Conservation (phyloP, 352 stramenopile species). For the Phytophthora cryptogea region DNA sequence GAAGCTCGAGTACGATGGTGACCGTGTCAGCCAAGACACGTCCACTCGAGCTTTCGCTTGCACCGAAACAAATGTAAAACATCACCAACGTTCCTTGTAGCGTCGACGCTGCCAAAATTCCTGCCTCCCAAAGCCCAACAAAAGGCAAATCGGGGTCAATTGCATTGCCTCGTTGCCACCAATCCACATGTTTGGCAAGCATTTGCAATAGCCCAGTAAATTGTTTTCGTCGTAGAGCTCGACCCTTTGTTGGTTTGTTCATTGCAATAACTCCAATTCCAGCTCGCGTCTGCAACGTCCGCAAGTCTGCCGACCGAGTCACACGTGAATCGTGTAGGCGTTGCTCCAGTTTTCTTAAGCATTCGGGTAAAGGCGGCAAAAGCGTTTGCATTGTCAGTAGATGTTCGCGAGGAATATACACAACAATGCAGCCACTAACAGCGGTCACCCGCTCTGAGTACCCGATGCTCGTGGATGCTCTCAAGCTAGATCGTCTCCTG, state of each 20-base stretch:
- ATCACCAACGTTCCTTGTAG: constrained; percentile 49
- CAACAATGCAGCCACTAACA: constrained; percentile 58
- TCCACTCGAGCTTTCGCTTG: constrained; percentile 4
- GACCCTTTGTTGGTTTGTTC: constrained; percentile 30
- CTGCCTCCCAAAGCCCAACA: constrained; percentile 57
- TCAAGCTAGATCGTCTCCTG: constrained; percentile 17
- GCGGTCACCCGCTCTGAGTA: constrained; percentile 50
- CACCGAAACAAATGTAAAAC: constrained; percentile 56
- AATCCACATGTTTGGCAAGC: constrained; percentile 37
- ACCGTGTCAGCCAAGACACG: constrained; percentile 35
- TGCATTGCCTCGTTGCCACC: constrained; percentile 32
- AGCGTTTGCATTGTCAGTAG: constrained; percentile 41
- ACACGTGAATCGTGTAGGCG: constrained; percentile 38
- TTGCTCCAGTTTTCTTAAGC: constrained; percentile 37
- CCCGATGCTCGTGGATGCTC: constrained; percentile 11
- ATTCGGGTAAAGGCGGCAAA: constrained; percentile 34
- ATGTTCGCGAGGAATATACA: constrained; percentile 53
- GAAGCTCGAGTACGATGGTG: constrained; percentile 44
- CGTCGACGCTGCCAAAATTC: constrained; percentile 45
- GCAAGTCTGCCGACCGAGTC: constrained; percentile 34
- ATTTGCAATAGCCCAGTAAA: constrained; percentile 20
- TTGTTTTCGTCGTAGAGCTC: constrained; percentile 24
- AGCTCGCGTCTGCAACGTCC: constrained; percentile 24
- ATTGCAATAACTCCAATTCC: constrained; percentile 19
- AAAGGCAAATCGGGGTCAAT: constrained; percentile 58